These are phyloP conservation scores for Phaseolus coccineus DNA, from an alignment of 331 rosid genomes.

Conservation along the genomic window DNA sequence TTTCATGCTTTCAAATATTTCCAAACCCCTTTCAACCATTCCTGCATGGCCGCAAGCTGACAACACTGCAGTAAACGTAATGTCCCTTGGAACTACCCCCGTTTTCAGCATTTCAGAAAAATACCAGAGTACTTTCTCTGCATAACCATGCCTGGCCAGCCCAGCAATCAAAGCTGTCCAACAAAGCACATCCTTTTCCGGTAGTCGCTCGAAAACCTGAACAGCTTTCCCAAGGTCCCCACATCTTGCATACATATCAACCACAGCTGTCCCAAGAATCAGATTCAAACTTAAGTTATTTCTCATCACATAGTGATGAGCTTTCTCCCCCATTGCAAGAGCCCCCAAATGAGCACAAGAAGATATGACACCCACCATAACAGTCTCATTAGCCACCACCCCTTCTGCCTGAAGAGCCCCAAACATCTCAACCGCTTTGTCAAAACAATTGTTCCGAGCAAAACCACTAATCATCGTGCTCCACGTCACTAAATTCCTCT, in stretches of 20 bases:
- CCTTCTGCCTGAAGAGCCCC: constrained; percentile 45
- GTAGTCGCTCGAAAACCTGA: constrained; percentile 44
- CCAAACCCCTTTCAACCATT: constrained; percentile 45
- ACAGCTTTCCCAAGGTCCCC: constrained; percentile 55
- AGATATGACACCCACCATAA: constrained; percentile 58
- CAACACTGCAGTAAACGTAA: constrained; percentile 57
- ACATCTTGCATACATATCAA: constrained; percentile 60
- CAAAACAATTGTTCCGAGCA: constrained; percentile 43
- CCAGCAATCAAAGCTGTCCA: constrained; percentile 61
- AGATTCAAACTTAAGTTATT: constrained; percentile 48
- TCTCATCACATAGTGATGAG: constrained; percentile 48
- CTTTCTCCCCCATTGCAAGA: constrained; percentile 50
- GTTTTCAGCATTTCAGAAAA: constrained; percentile 46
- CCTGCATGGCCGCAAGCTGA: constrained; percentile 57
- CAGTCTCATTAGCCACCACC: constrained; percentile 55
- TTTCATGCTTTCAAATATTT: constrained; percentile 54
- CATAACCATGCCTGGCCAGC: constrained; percentile 55
- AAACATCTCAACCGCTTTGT: constrained; percentile 47
- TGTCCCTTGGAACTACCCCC: constrained; percentile 48
- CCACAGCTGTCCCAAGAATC: constrained; percentile 56
- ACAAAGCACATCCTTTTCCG: constrained; percentile 46
- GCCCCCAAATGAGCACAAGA: constrained; percentile 63
- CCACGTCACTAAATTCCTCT: constrained; percentile 57
- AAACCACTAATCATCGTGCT: constrained; percentile 56
- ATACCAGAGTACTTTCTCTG: constrained; percentile 47